A percentile compares a stretch with the other conserved stretches of the same genome.
phyloP scores from a whole-genome alignment of 106 monocot species.

The Acorus gramineus region DNA sequence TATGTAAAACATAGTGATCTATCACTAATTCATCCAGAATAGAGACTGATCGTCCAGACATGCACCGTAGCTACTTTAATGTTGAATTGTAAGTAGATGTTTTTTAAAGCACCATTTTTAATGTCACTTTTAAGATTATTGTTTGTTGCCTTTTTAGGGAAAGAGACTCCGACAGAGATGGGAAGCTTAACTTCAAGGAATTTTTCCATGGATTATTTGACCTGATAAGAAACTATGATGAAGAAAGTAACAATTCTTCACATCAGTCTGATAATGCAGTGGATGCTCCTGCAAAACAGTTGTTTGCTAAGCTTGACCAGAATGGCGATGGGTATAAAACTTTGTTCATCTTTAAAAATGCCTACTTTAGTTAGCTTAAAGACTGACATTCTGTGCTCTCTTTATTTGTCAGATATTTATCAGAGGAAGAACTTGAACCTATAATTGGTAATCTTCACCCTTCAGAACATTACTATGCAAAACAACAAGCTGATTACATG shows the following conservation, averaged over 20 bases:
- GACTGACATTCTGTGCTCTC: slow-evolving; percentile 4
- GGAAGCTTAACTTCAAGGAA: slow-evolving; percentile 83
- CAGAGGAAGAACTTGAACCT: slow-evolving; percentile 61
- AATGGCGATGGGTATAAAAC: slow-evolving; percentile 61
- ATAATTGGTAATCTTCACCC: slow-evolving; percentile 69
- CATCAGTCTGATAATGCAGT: slow-evolving; percentile 30
- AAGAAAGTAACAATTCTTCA: slow-evolving; percentile 13
- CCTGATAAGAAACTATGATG: slow-evolving; percentile 47
- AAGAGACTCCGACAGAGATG: slow-evolving; percentile 79
- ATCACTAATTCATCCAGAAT: too few relatives aligned
- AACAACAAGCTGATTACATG: slow-evolving; percentile 73
- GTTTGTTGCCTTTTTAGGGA: slow-evolving; percentile 28
- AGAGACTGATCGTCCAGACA: too few relatives aligned
- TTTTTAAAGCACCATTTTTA: too few relatives aligned
- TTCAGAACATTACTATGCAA: slow-evolving; percentile 77
- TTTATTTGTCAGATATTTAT: slow-evolving; percentile 46
- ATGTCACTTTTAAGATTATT: too few relatives aligned
- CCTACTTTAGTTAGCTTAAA: not conserved
- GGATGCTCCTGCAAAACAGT: slow-evolving; percentile 41
- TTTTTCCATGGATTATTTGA: slow-evolving; percentile 75
- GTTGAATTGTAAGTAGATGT: too few relatives aligned
- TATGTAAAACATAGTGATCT: too few relatives aligned
- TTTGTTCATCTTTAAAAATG: not conserved
- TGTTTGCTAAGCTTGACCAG: slow-evolving; percentile 64
- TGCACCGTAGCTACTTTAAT: too few relatives aligned